Evolutionary conservation across 1,284 basidiomycete genomes (phyloP), one percentile per base, ranked within the genome.

Genomic region (Xerocomus minutiporus): DNA sequence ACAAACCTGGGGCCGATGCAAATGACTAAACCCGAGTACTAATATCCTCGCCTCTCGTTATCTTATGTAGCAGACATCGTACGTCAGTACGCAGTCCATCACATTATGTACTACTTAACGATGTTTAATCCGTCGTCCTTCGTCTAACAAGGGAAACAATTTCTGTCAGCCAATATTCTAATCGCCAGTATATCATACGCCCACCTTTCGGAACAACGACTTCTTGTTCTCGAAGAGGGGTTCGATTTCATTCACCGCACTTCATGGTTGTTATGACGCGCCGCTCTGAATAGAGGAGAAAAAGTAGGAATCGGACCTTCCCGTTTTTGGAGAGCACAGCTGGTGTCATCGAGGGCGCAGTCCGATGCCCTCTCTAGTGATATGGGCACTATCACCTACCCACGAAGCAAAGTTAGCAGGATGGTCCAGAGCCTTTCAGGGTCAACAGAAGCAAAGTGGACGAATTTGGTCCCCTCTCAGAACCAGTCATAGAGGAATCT

Each of bases 391-490:
- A 15, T 36, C 17, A 17, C 50, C 43, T 12, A 46, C 13, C 43
- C 43, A 53, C 7, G 36, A 53, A 17, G n/a, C 26, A 28, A 53
- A 20, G 11, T 53, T 15, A 36, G 7, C 11, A 17, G 31, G 26
- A 35, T 53, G 31, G 26, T 53, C 50, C 20, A 45, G 36, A 8
- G 50, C 15, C 32, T 8, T 15, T 53, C 42, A 1, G 41, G 52
- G n/a, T 41, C 42, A 8, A 35, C 17, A 11, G 46, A 36, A 32
- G 29, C 29, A 12, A 40, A 52, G n/a, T 34, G 39, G 11, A 34
- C 31, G 13, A 52, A 52, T 15, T 44, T 36, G 49, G 39, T 39
- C 42, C 20, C 20, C 20, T 20, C 20, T 42, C 51, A 11, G 51
- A 23, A 11, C 31, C 50, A 6, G 42, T 32, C 20, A 20, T 20